Base-by-base conservation (phyloP, 306 rosid species). In the Vicia faba region DNA sequence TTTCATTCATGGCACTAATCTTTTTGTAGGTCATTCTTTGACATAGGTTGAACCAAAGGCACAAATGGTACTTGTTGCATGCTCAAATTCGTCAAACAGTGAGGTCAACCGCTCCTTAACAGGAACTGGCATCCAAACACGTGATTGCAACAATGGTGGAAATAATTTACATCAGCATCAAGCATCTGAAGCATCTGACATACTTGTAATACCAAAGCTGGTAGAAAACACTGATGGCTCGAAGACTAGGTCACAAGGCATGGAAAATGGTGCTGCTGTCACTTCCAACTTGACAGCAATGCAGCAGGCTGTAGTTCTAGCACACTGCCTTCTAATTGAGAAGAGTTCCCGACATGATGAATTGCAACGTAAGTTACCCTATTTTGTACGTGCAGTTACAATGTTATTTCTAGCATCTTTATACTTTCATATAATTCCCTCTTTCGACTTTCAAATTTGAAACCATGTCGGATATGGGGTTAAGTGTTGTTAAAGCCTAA, bases 301-400 rank as follows among this genome's bases (percentile, higher is more conserved):
- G 40, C 93, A 92, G 66, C 98, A 92, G 74, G 88, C 93, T 58
- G 78, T 84, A n/a, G 81, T 89, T 76, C 77, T 92, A 75, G 96
- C 93, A 64, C 63, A 79, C 62, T 92, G 98, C 74, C 93, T 87
- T 81, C 79, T 92, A 67, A 88, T 92, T 72, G 96, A 87, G 83
- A 92, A 84, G 87, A 86, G 95, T 74, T 79, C 89, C 71, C 89
- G 91, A 45, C 89, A 84, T 13, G 98, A 89, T 89, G 98, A 92
- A 53, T 81, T 89, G 93, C 98, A 92, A 46, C 81, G 98, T 89
- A 83, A 80, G 91, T 83, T 60, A 33, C 72, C 58, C 55, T 71
- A 28, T 39, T 73, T 44, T 74, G 75, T 69, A 1, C 72, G 69
- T 77, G 50, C 35, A 50, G 28, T 12, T 20, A 38, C 59, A 16